phyloP scores from a whole-genome alignment of 441 rosid species.

The California macrophylla region DNA sequence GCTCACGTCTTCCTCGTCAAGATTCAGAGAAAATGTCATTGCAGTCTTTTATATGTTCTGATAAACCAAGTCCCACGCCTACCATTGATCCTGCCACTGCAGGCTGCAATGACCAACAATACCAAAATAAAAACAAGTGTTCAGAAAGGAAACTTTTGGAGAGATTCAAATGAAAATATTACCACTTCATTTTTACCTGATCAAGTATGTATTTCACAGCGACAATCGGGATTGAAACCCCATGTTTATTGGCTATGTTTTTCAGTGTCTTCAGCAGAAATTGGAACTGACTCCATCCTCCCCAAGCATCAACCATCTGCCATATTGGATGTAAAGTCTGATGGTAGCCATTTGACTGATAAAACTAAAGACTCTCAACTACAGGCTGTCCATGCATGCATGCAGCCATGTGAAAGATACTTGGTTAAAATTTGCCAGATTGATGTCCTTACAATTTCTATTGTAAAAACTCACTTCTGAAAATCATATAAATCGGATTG shows the following conservation, averaged over 20 bases:
- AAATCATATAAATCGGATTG: not conserved
- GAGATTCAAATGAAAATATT: not conserved
- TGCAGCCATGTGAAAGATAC: not conserved
- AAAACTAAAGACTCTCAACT: not conserved
- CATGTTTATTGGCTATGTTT: constrained; percentile 62
- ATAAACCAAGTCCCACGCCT: constrained; percentile 28
- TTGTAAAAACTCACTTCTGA: not conserved
- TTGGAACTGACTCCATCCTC: constrained; percentile 91
- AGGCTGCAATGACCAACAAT: constrained; percentile 18
- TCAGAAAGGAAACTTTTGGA: not conserved
- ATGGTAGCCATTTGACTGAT: not conserved
- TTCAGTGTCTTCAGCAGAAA: constrained; percentile 60
- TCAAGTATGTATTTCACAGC: constrained; percentile 79
- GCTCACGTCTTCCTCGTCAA: constrained; percentile 34
- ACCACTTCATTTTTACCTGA: constrained; percentile 37
- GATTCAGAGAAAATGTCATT: constrained; percentile 57
- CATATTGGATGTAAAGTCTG: constrained; percentile 8
- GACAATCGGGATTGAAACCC: constrained; percentile 76
- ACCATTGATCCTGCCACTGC: constrained; percentile 28
- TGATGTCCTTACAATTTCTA: not conserved
- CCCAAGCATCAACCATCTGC: constrained; percentile 97
- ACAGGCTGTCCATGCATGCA: not conserved
- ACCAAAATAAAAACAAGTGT: constrained; percentile 5
- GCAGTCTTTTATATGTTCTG: constrained; percentile 66
- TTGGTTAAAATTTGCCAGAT: not conserved